A percentile compares a stretch with the other conserved stretches of the same genome.
Evolutionary conservation across 257 asterid species (phyloP).

Genomic region (Fraxinus anomala): DNA sequence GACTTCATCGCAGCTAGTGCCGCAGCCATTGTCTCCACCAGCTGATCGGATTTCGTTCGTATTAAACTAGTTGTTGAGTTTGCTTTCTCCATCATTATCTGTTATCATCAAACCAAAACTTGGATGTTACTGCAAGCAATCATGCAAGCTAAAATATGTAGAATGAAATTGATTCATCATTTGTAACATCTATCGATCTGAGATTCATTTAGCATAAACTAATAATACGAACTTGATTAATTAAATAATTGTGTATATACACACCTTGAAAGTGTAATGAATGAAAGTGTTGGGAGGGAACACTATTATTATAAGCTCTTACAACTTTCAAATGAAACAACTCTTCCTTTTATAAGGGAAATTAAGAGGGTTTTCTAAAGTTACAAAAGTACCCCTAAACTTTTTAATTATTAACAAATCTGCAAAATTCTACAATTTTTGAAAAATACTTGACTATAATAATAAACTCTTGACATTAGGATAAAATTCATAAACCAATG

Average conservation of each 20-base stretch:
- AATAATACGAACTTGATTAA: too few relatives aligned
- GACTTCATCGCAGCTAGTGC: conserved; percentile 63
- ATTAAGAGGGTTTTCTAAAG: conserved; percentile 9
- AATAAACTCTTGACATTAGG: conserved; percentile 6
- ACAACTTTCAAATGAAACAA: conserved; percentile 28
- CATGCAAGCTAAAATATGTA: too few relatives aligned
- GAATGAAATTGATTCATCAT: too few relatives aligned
- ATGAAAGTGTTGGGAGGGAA: neutral
- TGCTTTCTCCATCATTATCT: conserved; percentile 43
- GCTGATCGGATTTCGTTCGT: conserved; percentile 89
- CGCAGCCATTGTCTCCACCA: conserved; percentile 73
- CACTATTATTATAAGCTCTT: neutral
- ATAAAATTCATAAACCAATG: neutral
- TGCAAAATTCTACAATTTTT: conserved; percentile 15
- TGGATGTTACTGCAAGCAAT: too few relatives aligned
- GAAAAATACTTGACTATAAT: conserved; percentile 29
- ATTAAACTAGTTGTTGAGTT: conserved; percentile 45
- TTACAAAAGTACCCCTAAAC: conserved; percentile 44
- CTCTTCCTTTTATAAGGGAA: conserved; percentile 32
- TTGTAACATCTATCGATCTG: too few relatives aligned
- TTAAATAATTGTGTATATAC: too few relatives aligned
- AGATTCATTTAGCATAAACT: too few relatives aligned
- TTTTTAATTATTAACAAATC: conserved; percentile 10
- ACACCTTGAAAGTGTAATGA: too few relatives aligned
- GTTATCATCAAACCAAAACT: too few relatives aligned